phyloP scores from a whole-genome alignment of 73 alveolate species.

The Breviolum minutum region DNA sequence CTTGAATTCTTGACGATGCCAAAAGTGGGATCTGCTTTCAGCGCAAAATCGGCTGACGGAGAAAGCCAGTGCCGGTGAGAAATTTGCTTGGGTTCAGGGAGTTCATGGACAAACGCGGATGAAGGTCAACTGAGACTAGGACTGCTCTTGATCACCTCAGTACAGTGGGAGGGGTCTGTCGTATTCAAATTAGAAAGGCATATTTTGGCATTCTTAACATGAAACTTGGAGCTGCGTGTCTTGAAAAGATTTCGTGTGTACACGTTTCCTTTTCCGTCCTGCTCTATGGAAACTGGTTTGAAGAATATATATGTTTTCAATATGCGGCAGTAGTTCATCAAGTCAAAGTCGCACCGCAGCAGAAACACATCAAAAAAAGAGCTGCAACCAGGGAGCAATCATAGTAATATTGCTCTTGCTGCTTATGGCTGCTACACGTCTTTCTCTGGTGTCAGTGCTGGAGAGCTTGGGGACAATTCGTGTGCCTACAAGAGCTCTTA shows the following conservation, averaged over 20 bases:
- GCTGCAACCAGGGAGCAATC: constrained; percentile 16
- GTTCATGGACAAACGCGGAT: not conserved
- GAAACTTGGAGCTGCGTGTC: too few species aligned
- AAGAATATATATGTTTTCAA: too few species aligned
- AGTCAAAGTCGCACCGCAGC: too few species aligned
- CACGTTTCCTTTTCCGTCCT: too few species aligned
- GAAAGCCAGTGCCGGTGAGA: too few species aligned
- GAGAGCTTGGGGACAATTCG: constrained; percentile 85
- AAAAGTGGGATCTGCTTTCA: not conserved
- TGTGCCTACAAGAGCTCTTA: constrained; percentile 38
- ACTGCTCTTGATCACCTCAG: constrained; percentile 83
- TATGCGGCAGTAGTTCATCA: too few species aligned
- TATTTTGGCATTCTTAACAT: too few species aligned
- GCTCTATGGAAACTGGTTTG: too few species aligned
- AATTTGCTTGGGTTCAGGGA: not conserved
- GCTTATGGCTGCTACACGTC: constrained; percentile 92
- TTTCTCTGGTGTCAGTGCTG: constrained; percentile 26
- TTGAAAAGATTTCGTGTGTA: too few species aligned
- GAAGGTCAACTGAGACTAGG: not conserved
- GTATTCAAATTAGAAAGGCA: too few species aligned
- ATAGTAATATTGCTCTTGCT: constrained; percentile 91
- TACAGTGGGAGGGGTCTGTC: not conserved
- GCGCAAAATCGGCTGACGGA: too few species aligned
- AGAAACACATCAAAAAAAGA: not conserved
- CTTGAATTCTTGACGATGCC: not conserved